Evolutionary conservation across 2,329 filamentous ascomycete species (phyloP).

Genomic region (Zymoseptoria crescenta): DNA sequence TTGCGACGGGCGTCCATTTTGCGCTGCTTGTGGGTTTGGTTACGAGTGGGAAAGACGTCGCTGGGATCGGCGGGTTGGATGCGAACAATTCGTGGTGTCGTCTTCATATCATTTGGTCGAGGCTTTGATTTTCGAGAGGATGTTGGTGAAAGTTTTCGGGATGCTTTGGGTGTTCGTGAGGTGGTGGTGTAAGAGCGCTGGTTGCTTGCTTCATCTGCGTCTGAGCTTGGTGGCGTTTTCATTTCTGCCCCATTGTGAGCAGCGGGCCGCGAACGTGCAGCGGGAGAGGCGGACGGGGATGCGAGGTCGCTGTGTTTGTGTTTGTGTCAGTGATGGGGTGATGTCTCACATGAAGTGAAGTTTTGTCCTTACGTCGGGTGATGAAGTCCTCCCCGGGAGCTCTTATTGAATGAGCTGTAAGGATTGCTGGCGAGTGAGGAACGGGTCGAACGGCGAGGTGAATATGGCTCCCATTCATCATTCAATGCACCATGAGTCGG

Average conservation of each 20-base stretch:
- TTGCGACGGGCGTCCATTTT: conserved; percentile 8
- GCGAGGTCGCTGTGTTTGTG: neutral
- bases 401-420: conserved; percentile 31
- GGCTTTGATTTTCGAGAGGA: conserved; percentile 42
- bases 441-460: conserved; percentile 30
- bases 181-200: conserved; percentile 16
- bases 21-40: conserved; percentile 36
- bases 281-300: neutral
- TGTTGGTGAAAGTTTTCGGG: conserved; percentile 58
- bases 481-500: conserved; percentile 56
- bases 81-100: conserved; percentile 45
- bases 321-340: neutral
- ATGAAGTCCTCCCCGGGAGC: neutral
- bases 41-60: conserved; percentile 52
- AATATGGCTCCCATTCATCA: conserved; percentile 66
- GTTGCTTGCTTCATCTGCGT: conserved; percentile 11
- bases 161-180: conserved; percentile 64
- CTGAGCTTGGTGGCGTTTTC: conserved; percentile 9
- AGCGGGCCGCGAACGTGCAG: neutral
- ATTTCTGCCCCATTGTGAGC: neutral
- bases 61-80: conserved; percentile 52
- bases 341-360: neutral
- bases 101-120: conserved; percentile 34
- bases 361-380: neutral
- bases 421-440: conserved; percentile 37